phyloP scores from a whole-genome alignment of 169 alveolate genomes.

The Plasmodium gonderi region DNA sequence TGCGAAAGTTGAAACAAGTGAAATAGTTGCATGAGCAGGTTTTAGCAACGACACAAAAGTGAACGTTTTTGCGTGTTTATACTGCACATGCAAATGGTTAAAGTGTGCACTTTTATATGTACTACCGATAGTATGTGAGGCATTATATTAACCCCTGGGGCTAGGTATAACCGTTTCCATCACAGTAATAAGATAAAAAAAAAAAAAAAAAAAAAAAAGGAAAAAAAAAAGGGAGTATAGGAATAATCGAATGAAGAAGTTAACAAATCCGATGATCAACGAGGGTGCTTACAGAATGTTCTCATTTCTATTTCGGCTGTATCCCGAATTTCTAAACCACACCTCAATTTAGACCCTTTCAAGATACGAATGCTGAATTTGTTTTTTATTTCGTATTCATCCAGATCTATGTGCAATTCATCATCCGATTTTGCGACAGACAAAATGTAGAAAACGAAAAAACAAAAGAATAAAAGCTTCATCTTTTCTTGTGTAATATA shows the following conservation, averaged over 20 bases:
- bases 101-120: not conserved
- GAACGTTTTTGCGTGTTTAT: not conserved
- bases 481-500: conserved; percentile 6
- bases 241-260: not conserved
- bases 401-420: conserved; percentile 16
- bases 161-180: not conserved
- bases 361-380: conserved; percentile 59
- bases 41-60: not conserved
- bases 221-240: not conserved
- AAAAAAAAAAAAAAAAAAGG: not conserved
- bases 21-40: not conserved
- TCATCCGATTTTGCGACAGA: conserved; percentile 13
- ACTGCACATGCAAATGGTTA: not conserved
- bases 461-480: conserved; percentile 1
- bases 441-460: conserved; percentile 19
- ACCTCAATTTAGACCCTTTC: conserved; percentile 22
- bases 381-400: conserved; percentile 34
- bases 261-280: not conserved
- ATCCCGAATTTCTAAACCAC: conserved; percentile 53
- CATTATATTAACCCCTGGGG: conserved; percentile 69
- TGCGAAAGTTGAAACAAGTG: not conserved
- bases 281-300: conserved; percentile 47
- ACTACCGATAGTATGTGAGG: conserved; percentile 63
- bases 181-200: not conserved
- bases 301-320: conserved; percentile 64